phyloP scores from a whole-genome alignment of 345 rosid species.

The Excoecaria cochinchinensis region DNA sequence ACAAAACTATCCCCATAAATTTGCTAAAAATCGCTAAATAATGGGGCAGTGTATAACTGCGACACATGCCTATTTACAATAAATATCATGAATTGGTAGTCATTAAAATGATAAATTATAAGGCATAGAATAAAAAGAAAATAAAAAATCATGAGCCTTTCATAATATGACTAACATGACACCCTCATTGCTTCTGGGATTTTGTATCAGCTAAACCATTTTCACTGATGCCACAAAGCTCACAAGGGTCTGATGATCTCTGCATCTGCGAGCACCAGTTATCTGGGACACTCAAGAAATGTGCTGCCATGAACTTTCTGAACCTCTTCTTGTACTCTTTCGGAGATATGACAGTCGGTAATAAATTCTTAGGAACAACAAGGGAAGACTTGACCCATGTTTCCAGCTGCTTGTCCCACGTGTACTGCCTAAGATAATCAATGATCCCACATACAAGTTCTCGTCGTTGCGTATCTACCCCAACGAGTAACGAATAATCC shows the following conservation, averaged over 20 bases:
- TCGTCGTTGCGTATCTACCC: conserved; percentile 60
- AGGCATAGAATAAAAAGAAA: neutral
- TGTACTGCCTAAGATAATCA: conserved; percentile 93
- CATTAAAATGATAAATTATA: neutral
- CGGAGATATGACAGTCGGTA: conserved; percentile 90
- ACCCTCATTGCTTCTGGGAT: conserved; percentile 2
- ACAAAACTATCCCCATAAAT: conserved; percentile 46
- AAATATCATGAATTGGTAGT: conserved; percentile 13
- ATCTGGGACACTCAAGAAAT: conserved; percentile 88
- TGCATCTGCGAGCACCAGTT: conserved; percentile 60
- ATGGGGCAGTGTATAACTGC: conserved; percentile 42
- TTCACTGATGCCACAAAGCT: conserved; percentile 38
- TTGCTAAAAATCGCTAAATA: conserved; percentile 58
- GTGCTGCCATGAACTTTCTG: conserved; percentile 84
- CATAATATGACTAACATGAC: conserved; percentile 5
- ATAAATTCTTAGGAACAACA: conserved; percentile 72
- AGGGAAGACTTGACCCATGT: conserved; percentile 97
- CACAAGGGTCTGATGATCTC: conserved; percentile 36
- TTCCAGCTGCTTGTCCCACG: conserved; percentile 97
- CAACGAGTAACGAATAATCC: conserved; percentile 95
- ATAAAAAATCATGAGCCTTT: conserved; percentile 10
- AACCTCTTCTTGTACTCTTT: conserved; percentile 89
- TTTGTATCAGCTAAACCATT: conserved; percentile 27
- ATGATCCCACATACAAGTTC: conserved; percentile 97
- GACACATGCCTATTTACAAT: conserved; percentile 28